phyloP scores from a whole-genome alignment of 257 asterid genomes.

The Paulownia fortunei region DNA sequence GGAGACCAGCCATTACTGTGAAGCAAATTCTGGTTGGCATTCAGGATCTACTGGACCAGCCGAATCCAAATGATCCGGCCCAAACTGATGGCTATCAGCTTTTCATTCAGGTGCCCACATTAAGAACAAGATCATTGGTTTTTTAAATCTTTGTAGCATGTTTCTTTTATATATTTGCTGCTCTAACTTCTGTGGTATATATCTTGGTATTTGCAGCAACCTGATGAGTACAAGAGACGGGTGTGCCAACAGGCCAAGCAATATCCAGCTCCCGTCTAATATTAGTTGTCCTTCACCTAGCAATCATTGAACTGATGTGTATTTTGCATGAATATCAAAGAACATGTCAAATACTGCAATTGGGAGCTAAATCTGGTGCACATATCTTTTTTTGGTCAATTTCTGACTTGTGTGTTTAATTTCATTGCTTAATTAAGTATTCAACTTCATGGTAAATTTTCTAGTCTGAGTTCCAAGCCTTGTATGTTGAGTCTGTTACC shows the following conservation, averaged over 20 bases:
- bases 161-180: neutral
- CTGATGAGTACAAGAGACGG: slow-evolving; percentile 62
- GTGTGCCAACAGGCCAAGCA: slow-evolving; percentile 66
- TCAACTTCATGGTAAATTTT: neutral
- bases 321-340: slow-evolving; percentile 4
- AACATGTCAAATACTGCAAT: neutral
- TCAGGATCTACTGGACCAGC: slow-evolving; percentile 53
- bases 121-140: neutral
- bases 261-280: slow-evolving; percentile 51
- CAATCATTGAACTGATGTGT: neutral
- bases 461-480: neutral
- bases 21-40: slow-evolving; percentile 52
- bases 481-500: neutral
- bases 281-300: neutral
- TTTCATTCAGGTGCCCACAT: slow-evolving; percentile 40
- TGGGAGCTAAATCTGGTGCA: slow-evolving; percentile 4
- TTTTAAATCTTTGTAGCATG: neutral
- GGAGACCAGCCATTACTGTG: slow-evolving; percentile 58
- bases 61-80: slow-evolving; percentile 53
- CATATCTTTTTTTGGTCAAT: slow-evolving; percentile 5
- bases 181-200: neutral
- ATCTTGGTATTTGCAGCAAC: slow-evolving; percentile 48
- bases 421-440: neutral
- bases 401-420: neutral
- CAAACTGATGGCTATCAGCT: slow-evolving; percentile 53